Percentiles rank a stretch among this genome's conserved stretches.
phyloP scores from a whole-genome alignment of 345 rosid genomes.

The Eucalyptus curtisii region DNA sequence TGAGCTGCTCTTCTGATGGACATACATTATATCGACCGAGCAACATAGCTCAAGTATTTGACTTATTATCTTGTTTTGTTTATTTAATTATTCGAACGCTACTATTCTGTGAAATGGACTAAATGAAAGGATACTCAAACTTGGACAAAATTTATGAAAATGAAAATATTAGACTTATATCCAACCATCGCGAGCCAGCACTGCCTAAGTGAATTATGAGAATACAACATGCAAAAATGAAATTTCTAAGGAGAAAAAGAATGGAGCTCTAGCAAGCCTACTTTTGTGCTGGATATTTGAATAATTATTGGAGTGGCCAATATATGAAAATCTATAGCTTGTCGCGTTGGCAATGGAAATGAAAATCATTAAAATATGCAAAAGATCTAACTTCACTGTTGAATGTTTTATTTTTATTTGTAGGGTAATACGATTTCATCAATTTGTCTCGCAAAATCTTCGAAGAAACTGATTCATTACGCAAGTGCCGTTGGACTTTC shows the following conservation, averaged over 20 bases:
- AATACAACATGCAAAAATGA: not conserved
- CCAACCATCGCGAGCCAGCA: not conserved
- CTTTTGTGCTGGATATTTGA: not conserved
- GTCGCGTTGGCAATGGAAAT: not conserved
- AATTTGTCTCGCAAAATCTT: not conserved
- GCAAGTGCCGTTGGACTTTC: not conserved
- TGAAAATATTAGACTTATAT: not conserved
- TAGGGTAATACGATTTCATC: not conserved
- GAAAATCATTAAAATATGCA: not conserved
- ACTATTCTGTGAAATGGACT: not conserved
- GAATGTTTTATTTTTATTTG: not conserved
- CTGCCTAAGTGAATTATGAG: not conserved
- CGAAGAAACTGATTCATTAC: not conserved
- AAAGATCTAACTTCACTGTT: not conserved
- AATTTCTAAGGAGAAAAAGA: too few species aligned
- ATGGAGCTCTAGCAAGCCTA: not conserved
- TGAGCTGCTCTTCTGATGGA: not conserved
- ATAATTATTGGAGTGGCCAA: not conserved
- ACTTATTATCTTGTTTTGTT: not conserved
- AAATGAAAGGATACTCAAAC: not conserved
- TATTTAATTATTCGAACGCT: not conserved
- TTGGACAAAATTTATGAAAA: not conserved
- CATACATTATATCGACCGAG: not conserved
- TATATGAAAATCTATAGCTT: not conserved
- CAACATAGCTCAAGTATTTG: rapidly evolving